phyloP scores from a whole-genome alignment of 2,329 filamentous ascomycete genomes.

The Penicillium brevicompactum region DNA sequence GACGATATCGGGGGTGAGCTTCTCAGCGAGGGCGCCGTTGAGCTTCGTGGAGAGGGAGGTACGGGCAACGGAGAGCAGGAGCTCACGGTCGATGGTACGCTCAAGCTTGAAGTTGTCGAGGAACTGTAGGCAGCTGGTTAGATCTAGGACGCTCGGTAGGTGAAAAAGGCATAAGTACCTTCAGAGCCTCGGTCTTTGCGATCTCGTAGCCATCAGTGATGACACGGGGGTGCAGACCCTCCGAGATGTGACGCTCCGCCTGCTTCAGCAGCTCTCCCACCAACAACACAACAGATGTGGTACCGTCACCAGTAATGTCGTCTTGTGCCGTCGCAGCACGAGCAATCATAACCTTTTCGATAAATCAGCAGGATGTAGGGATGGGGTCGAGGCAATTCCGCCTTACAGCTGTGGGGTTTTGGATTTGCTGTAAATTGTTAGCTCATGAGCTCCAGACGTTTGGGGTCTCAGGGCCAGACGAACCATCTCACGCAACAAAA shows the following conservation, averaged over 20 bases:
- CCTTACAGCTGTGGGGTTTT: conserved; percentile 90
- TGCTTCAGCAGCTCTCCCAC: conserved; percentile 98
- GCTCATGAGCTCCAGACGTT: conserved; percentile 15
- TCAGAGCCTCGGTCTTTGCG: conserved; percentile 88
- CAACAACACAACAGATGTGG: conserved; percentile 91
- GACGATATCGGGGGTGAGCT: conserved; percentile 92
- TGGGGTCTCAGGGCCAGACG: conserved; percentile 17
- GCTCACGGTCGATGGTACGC: conserved; percentile 86
- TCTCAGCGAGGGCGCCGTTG: conserved; percentile 82
- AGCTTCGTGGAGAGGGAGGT: conserved; percentile 96
- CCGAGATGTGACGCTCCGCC: conserved; percentile 91
- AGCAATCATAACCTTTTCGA: conserved; percentile 64
- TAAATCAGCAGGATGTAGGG: conserved; percentile 22
- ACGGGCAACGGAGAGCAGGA: conserved; percentile 87
- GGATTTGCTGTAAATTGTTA: conserved; percentile 70
- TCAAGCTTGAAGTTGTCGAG: conserved; percentile 90
- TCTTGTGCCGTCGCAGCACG: conserved; percentile 93
- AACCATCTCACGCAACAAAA: conserved; percentile 70
- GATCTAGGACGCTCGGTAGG: conserved; percentile 1
- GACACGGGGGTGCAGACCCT: conserved; percentile 94
- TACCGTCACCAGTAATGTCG: conserved; percentile 97
- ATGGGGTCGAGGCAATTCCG: conserved; percentile 7
- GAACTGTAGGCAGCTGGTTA: conserved; percentile 60
- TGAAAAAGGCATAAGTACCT: conserved; percentile 54
- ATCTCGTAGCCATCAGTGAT: conserved; percentile 98